Base-by-base conservation (phyloP, 106 monocot genomes). In the Acanthochlamys bracteata region DNA sequence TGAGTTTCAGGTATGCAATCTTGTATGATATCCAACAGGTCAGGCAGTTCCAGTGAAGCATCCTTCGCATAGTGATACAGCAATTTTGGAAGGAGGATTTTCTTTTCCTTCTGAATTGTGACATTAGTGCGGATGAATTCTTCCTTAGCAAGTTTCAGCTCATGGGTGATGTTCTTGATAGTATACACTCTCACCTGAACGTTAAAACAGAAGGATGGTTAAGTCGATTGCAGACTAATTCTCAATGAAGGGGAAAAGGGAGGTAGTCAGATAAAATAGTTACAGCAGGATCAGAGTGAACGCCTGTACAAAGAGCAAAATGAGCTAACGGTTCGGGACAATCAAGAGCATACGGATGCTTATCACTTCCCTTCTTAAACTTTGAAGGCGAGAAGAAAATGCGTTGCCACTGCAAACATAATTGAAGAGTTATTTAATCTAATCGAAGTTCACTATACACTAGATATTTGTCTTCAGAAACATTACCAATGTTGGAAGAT, bases 241-340 rank as follows among this genome's bases (percentile, higher is more conserved):
- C 17, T 59, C 12, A 59, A 16, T 16, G 16, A 59, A 26, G 23
- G 10, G 4, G 20, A 41, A 16, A 16, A 10, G 16, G 41, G n/a
- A 7, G 4, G 12, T 14, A 49, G 17, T 49, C 49, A 17, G 49
- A 49, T n/a, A 49, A 17, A 2, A 49, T 14, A 39, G 25, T 43
- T 78, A 96, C 90, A 51, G 78, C 67, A 33, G 96, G 96, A 70
- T 96, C 96, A 10, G 90, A 91, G 46, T 51, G 72, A 39, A 84
- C 80, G 63, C 96, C 90, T 42, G 65, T 66, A 26, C 66, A 85
- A 66, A 96, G 77, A 69, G 84, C 95, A 68, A 96, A 96, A 73
- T 96, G 84, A 26, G 73, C 80, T 41, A 91, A 78, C 26, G 96
- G 82, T 64, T 88, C 80, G 0, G 77, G 77, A 24, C 17, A 63